Evolutionary conservation across 805 yeast genomes (phyloP), one percentile per base, ranked within the genome.

Genomic region (Candida arabinofermentans): DNA sequence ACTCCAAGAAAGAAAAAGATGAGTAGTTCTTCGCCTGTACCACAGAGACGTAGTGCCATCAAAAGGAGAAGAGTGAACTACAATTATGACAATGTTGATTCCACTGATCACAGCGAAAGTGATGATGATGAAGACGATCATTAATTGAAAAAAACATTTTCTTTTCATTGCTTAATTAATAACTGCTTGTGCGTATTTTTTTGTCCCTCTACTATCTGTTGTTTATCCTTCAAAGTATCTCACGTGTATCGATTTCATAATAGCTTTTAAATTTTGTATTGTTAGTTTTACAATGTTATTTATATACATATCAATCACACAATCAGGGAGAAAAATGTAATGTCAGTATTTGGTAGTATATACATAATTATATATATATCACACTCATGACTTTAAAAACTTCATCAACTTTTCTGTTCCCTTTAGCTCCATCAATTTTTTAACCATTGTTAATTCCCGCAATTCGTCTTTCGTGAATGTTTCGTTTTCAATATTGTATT

Each of bases 361-460:
- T n/a, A n/a, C n/a, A n/a, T n/a, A n/a, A n/a, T n/a, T n/a, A n/a
- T n/a, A n/a, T n/a, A n/a, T n/a, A n/a, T n/a, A n/a, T n/a, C n/a
- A n/a, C n/a, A n/a, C n/a, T n/a, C n/a, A 19, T n/a, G 51, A 48
- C 27, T 65, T 65, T 42, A 88, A 68, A 57, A 87, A 83, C 34
- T 74, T 61, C 48, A 86, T 39, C 34, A 89, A 60, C 36, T 75
- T 73, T 4, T 79, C 86, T 50, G 75, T 74, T 1, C 96, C 96
- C 59, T 85, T 89, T 32, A 75, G 46, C 48, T 77, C 72, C 60
- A 90, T 72, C 39, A 90, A 63, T 51, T 69, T 66, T 53, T 78
- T 81, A 34, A 89, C 74, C 19, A 76, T 66, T 27, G 67, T 46
- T 22, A 86, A 66, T 38, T 81, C 81, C 3, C 64, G 55, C 1